Evolutionary conservation across 2,329 filamentous ascomycete species (phyloP), one percentile per base, ranked within the genome.

Genomic region (Botrytis fabae): DNA sequence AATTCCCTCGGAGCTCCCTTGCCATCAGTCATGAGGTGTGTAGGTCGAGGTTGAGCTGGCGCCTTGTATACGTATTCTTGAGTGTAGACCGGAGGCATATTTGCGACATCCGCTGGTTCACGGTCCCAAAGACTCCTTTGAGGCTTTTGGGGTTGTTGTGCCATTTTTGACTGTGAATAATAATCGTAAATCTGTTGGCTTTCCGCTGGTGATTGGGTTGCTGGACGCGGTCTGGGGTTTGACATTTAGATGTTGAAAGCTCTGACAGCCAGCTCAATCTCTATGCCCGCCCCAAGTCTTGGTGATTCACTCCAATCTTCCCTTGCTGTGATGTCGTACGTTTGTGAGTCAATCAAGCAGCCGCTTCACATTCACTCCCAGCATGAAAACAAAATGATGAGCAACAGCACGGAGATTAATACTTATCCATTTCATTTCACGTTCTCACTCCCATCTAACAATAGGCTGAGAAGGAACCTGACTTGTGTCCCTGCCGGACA

Each of bases 71-170:
- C 46, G 20, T 59, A 66, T 9, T 57, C 70, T 68, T 72, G 48
- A 25, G 10, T 59, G 40, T 72, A 72, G 22, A 59, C 44, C 6
- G 62, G 70, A 42, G 70, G 70, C 44, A 65, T 42, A 16, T 72
- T 72, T 46, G 57, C n/a, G 42, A 72, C n/a, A 48, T 72, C 70
- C 20, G 61, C 48, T 16, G 70, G 62, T 32, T 66, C 48, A 38
- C 70, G 70, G 38, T 68, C 70, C 62, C 70, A 72, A 28, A 35
- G 61, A 59, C 61, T 68, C 16, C 25, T 51, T 38, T 48, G 70
- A 60, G 70, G 70, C 64, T 46, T 7, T 71, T 71, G 60, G 1
- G n/a, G 9, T 54, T 64, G 42, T 20, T 46, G 46, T 44, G 48
- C n/a, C 70, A 72, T 72, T 40, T 66, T 68, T 14, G 28, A 40